Base-by-base conservation (phyloP, 2,329 filamentous ascomycete species). In the Epichloe gansuensis region DNA sequence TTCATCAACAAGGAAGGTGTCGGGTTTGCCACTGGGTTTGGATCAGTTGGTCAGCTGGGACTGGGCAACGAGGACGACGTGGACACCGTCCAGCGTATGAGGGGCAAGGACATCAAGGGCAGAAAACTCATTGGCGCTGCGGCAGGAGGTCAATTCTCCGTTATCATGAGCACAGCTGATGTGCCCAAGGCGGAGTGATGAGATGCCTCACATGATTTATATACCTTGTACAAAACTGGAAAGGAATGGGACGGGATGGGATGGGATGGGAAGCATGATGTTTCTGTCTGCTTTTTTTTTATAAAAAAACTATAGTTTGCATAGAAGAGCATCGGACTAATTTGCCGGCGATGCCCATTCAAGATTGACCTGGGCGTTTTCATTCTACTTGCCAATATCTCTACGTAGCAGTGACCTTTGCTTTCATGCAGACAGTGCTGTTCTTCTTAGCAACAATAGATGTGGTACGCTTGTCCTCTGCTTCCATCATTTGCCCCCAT, bases 61-160 rank as follows among this genome's bases (percentile, higher is more conserved):
- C 82, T 83, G 56, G 86, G 85, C 40, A 83, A 77, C 1, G 80
- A 80, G n/a, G 87, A 93, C 48, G 89, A 95, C 59, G 77, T 95
- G 34, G 77, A 84, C 58, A 75, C 79, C 25, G 88, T 90, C 0
- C 93, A 85, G 0, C 62, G 84, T 47, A 87, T 96, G 52, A 86
- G 94, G 62, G 95, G 95, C 71, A 86, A 83, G 12, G 89, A 89
- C 42, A 79, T 93, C 31, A 77, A 82, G 34, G 87, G 80, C 42
- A 83, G 85, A 69, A 81, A 83, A 66, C 75, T 96, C 43, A 75
- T 82, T 36, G 88, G 77, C 68, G 87, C 86, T n/a, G 87, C 87
- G 43, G 85, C 85, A n/a, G 90, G 91, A 57, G 89, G 89, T 5
- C 90, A 96, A 64, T 96, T 81, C 66, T 85, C 82, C 1, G 69